Percentiles rank a stretch among this genome's conserved stretches.
phyloP scores from a whole-genome alignment of 176 grass and related monocot genomes.

The Eleusine coracana region DNA sequence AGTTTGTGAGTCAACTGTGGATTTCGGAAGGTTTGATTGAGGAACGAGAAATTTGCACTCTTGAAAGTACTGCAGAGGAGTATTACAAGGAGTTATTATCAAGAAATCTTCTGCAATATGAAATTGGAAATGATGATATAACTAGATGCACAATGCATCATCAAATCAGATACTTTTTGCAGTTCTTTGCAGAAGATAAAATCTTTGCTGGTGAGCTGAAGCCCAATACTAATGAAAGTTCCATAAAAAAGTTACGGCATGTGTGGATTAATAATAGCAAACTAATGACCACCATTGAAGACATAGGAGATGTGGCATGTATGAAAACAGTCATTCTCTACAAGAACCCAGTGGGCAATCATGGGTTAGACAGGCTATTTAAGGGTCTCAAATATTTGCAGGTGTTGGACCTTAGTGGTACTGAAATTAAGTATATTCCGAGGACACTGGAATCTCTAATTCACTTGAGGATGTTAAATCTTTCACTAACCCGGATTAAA shows the following conservation, averaged over 20 bases:
- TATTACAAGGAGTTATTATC: constrained; percentile 58
- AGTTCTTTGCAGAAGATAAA: constrained; percentile 47
- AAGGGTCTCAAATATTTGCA: constrained; percentile 40
- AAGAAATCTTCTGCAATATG: constrained; percentile 53
- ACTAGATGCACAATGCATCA: constrained; percentile 49
- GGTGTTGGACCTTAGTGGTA: constrained; percentile 54
- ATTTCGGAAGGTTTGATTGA: constrained; percentile 63
- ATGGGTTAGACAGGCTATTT: constrained; percentile 40
- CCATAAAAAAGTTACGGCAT: constrained; percentile 26
- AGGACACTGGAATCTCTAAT: constrained; percentile 46
- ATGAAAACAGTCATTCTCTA: constrained; percentile 56
- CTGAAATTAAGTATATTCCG: constrained; percentile 52
- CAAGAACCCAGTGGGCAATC: constrained; percentile 36
- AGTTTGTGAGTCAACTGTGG: constrained; percentile 50
- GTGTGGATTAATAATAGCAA: constrained; percentile 42
- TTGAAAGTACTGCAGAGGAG: constrained; percentile 46
- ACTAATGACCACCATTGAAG: not conserved
- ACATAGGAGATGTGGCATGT: constrained; percentile 18
- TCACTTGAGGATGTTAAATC: constrained; percentile 65
- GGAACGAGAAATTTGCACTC: constrained; percentile 31
- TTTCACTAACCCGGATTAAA: constrained; percentile 60
- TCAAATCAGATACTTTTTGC: constrained; percentile 48
- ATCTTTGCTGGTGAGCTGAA: constrained; percentile 22
- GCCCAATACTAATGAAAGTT: not conserved
- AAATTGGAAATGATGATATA: constrained; percentile 1